Conservation (phyloP, 306 rosid genomes). For the Canavalia ensiformis region DNA sequence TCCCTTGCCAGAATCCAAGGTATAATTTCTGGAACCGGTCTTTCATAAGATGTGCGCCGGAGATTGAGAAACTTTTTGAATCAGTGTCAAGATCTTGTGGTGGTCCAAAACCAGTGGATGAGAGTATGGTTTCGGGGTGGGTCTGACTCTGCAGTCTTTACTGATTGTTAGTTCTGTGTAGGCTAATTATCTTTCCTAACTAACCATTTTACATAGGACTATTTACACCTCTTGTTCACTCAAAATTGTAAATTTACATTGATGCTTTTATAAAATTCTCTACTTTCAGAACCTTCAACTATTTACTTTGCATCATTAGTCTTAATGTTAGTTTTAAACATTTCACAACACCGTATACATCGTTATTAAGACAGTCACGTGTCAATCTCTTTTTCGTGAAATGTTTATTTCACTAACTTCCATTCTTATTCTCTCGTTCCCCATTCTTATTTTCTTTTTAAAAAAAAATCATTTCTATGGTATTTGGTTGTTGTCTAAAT, state of each 20-base stretch:
- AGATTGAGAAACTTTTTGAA: slow-evolving; percentile 94
- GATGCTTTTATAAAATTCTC: neutral
- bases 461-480: no score
- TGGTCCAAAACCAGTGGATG: slow-evolving; percentile 93
- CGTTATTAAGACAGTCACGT: no score
- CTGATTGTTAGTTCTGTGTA: slow-evolving; percentile 7
- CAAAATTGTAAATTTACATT: slow-evolving; percentile 33
- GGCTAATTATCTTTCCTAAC: slow-evolving; percentile 1
- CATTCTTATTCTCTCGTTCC: no score
- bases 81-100: slow-evolving; percentile 99
- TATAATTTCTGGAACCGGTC: slow-evolving; percentile 92
- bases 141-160: slow-evolving; percentile 56
- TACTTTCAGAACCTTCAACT: neutral
- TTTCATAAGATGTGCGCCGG: slow-evolving; percentile 97
- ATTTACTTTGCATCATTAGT: neutral
- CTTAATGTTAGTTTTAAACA: no score
- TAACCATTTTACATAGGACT: slow-evolving; percentile 2
- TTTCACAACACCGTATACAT: no score
- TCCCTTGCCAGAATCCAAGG: slow-evolving; percentile 78
- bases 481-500: no score
- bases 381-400: no score
- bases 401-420: no score
- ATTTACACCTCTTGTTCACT: neutral
- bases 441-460: no score
- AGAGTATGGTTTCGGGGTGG: slow-evolving; percentile 90